Evolutionary conservation across 176 grass and related monocot genomes (phyloP), one percentile per base, ranked within the genome.

Genomic region (Triticum dicoccoides): DNA sequence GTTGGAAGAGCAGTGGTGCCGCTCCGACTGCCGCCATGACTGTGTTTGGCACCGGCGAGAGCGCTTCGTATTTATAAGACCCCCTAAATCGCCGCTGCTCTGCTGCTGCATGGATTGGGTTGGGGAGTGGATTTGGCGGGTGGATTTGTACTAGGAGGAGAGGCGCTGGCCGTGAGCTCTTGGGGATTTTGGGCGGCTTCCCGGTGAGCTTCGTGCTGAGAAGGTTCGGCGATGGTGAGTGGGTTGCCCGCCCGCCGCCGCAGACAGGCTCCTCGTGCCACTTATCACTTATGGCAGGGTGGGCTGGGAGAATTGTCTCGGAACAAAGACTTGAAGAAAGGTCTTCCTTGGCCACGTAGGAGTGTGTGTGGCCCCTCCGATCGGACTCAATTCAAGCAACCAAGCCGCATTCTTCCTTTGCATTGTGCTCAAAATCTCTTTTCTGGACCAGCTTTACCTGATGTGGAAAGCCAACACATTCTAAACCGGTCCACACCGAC

Each of bases 21-120:
- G 56, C 90, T 11, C 88, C 93, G 49, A 95, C 69, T 86, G 81
- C 82, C 82, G 87, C 90, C 90, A 94, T 94, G 74, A 52, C 84
- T 69, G 73, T 54, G 68, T 47, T 14, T 37, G 25, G 34, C 51
- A 68, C 73, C 85, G 54, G 32, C 54, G 64, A 41, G 47, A 76
- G 21, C 35, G 85, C 89, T 91, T 62, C 18, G 77, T 85, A 91
- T 85, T 91, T 91, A 88, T 88, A 91, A 79, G 70, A 11, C 20
- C 45, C 45, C 2, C 34, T 45, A 37, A 12, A 51, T 78, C 77
- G 80, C 33, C 27, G 67, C 44, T 52, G 80, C 9, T 9, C 25
- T 3, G 69, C 69, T 74, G 23, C 72, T 75, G 24, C 24, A 87
- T 91, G 85, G 81, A 77, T 29, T 59, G 54, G 67, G 18, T 42